Evolutionary conservation across 176 grass and related monocot species (phyloP).

Genomic region (Aegilops longissima): DNA sequence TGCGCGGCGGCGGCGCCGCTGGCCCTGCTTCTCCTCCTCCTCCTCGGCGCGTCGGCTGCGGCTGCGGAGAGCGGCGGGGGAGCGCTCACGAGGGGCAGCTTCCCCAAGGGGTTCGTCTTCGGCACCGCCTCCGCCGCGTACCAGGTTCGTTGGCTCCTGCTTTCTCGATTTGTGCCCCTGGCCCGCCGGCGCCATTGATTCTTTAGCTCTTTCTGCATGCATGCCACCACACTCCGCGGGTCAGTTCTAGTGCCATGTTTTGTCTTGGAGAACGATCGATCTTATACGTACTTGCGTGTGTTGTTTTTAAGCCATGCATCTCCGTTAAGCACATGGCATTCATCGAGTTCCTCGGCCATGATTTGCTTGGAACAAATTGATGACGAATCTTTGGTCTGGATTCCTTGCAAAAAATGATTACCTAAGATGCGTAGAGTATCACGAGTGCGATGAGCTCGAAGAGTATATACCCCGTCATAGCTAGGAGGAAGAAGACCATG

Average conservation of each 20-base stretch:
- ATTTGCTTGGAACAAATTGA: background rate
- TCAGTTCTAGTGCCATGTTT: background rate
- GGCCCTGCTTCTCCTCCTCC: background rate
- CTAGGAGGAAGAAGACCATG: background rate
- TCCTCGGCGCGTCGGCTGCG: slow-evolving; percentile 12
- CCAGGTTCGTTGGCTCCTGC: slow-evolving; percentile 43
- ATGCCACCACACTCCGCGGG: background rate
- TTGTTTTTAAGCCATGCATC: no score
- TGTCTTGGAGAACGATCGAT: no score
- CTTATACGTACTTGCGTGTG: no score
- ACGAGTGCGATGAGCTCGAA: background rate
- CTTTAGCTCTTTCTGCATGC: background rate
- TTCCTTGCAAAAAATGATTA: background rate
- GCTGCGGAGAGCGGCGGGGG: slow-evolving; percentile 25
- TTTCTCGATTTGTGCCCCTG: background rate
- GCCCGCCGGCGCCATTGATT: background rate
- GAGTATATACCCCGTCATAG: background rate
- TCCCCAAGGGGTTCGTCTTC: slow-evolving; percentile 86
- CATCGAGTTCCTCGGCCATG: background rate
- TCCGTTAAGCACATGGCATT: background rate
- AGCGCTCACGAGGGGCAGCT: slow-evolving; percentile 66
- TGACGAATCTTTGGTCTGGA: no score
- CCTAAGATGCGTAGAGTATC: background rate
- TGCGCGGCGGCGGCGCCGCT: background rate
- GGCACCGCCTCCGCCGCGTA: slow-evolving; percentile 87